A percentile compares a stretch with the other conserved stretches of the same genome.
These are phyloP conservation scores for Teratosphaeria gauchensis DNA, from an alignment of 2,329 filamentous ascomycete species.

Conservation along the genomic window DNA sequence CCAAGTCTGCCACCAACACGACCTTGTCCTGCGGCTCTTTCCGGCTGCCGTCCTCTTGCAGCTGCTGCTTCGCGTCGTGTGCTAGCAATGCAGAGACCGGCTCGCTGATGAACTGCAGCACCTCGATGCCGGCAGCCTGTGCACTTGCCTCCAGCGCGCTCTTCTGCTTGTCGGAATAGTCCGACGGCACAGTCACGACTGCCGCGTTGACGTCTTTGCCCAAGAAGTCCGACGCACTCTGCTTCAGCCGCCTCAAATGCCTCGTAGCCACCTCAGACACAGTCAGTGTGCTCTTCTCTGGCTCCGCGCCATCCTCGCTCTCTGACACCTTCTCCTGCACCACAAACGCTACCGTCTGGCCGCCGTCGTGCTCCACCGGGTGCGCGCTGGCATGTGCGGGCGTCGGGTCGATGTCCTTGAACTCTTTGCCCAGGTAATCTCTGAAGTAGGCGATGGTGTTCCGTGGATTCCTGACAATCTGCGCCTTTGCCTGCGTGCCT, in stretches of 20 bases:
- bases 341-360: slow-evolving; percentile 59
- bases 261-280: slow-evolving; percentile 76
- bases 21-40: slow-evolving; percentile 70
- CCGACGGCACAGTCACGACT: slow-evolving; percentile 86
- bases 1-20: slow-evolving; percentile 83
- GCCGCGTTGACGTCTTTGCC: slow-evolving; percentile 92
- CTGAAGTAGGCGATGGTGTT: slow-evolving; percentile 96
- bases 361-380: slow-evolving; percentile 62
- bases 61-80: slow-evolving; percentile 59
- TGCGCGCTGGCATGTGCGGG: slow-evolving; percentile 91
- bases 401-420: slow-evolving; percentile 93
- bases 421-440: slow-evolving; percentile 86
- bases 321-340: slow-evolving; percentile 57
- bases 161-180: slow-evolving; percentile 82
- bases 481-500: slow-evolving; percentile 86
- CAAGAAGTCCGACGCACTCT: slow-evolving; percentile 81
- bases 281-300: slow-evolving; percentile 53
- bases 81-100: slow-evolving; percentile 81
- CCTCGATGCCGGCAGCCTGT: slow-evolving; percentile 70
- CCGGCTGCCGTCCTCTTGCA: slow-evolving; percentile 1
- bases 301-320: slow-evolving; percentile 44
- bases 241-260: slow-evolving; percentile 70
- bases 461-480: slow-evolving; percentile 81
- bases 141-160: slow-evolving; percentile 69
- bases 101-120: slow-evolving; percentile 88